Percentiles rank a stretch among this genome's conserved stretches.
Conservation (phyloP, 805 yeast species). For the Hagleromyces aurorensis region DNA sequence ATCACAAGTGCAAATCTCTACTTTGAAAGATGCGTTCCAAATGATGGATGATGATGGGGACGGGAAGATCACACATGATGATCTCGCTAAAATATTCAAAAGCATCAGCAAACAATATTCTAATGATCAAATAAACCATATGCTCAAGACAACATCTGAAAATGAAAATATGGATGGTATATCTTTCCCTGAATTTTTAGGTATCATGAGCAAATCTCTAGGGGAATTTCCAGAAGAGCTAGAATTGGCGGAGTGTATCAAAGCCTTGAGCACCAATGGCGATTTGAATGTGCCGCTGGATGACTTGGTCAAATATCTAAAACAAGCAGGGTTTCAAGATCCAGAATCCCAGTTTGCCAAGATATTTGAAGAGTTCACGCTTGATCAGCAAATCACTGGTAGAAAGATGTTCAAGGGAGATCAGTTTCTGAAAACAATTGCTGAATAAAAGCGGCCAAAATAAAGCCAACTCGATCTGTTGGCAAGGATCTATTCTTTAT, state of each 20-base stretch:
- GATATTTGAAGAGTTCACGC: conserved; percentile 48
- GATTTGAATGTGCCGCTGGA: conserved; percentile 42
- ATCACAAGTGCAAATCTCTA: conserved; percentile 54
- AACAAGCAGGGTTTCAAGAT: conserved; percentile 36
- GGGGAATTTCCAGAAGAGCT: conserved; percentile 42
- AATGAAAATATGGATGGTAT: conserved; percentile 30
- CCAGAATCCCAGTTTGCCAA: conserved; percentile 38
- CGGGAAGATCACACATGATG: conserved; percentile 48
- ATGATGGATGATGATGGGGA: conserved; percentile 78
- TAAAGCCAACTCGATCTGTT: too few relatives aligned
- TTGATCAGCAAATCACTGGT: conserved; percentile 47
- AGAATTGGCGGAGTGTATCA: conserved; percentile 53
- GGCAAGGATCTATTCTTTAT: conserved; percentile 1
- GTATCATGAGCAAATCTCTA: conserved; percentile 51
- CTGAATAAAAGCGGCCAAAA: conserved; percentile 15
- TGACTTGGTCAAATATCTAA: conserved; percentile 42
- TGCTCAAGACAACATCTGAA: conserved; percentile 37
- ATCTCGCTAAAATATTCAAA: conserved; percentile 46
- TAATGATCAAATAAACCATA: conserved; percentile 37
- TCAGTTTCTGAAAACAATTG: conserved; percentile 50
- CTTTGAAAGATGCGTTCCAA: conserved; percentile 66
- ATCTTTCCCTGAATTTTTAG: conserved; percentile 58
- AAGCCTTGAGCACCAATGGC: conserved; percentile 34
- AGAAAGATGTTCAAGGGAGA: conserved; percentile 51
- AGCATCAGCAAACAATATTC: conserved; percentile 42